Percentiles rank a stretch among this genome's conserved stretches.
Conservation (phyloP, 208 protist genomes). For the Borovskyia barvae region DNA sequence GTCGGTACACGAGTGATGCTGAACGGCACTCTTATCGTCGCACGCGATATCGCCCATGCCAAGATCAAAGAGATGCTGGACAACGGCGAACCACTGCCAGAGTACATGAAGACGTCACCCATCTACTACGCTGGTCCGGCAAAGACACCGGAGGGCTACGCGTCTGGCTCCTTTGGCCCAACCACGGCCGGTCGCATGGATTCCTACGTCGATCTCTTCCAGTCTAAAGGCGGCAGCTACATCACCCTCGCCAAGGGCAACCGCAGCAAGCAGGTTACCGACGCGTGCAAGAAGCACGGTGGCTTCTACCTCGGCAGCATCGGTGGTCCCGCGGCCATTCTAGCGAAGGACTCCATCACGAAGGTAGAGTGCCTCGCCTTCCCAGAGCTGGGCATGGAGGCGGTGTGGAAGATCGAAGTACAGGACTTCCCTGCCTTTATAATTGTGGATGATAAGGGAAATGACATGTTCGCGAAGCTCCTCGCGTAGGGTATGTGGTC, state of each 20-base stretch:
- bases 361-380: slow-evolving; percentile 93
- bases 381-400: slow-evolving; percentile 92
- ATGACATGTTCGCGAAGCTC: slow-evolving; percentile 94
- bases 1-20: slow-evolving; percentile 92
- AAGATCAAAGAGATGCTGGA: slow-evolving; percentile 92
- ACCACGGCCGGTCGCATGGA: slow-evolving; percentile 98
- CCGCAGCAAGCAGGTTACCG: slow-evolving; percentile 90
- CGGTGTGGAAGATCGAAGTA: slow-evolving; percentile 95
- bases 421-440: slow-evolving; percentile 97
- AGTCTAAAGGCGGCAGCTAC: slow-evolving; percentile 88
- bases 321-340: slow-evolving; percentile 94
- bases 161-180: slow-evolving; percentile 97
- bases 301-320: slow-evolving; percentile 98
- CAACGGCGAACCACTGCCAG: slow-evolving; percentile 74
- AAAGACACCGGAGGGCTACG: slow-evolving; percentile 92
- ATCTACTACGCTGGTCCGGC: slow-evolving; percentile 97
- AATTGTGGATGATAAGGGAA: slow-evolving; percentile 97
- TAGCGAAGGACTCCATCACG: slow-evolving; percentile 92
- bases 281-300: slow-evolving; percentile 95
- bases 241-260: slow-evolving; percentile 97
- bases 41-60: slow-evolving; percentile 97
- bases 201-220: slow-evolving; percentile 94
- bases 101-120: slow-evolving; percentile 95
- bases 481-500: slow-evolving; percentile 36
- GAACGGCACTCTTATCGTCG: slow-evolving; percentile 95